Conservation (phyloP, 2,329 filamentous ascomycete genomes). For the Cladophialophora carrionii region DNA sequence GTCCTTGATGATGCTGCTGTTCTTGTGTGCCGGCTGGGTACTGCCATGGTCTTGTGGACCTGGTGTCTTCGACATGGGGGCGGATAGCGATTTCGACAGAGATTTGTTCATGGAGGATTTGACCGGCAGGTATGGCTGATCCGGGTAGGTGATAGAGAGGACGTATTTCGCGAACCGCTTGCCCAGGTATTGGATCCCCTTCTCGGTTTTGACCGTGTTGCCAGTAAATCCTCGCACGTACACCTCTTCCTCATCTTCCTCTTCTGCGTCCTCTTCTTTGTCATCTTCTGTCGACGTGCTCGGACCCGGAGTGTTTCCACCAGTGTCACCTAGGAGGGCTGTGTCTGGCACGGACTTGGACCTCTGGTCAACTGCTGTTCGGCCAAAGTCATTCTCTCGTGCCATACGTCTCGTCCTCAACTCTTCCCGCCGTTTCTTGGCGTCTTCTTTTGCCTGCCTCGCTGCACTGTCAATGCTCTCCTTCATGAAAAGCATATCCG, state of each 20-base stretch:
- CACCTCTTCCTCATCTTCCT: conserved; percentile 56
- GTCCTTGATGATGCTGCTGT: conserved; percentile 62
- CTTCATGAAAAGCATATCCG: conserved; percentile 96
- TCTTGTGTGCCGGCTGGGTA: conserved; percentile 56
- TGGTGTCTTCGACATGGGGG: conserved; percentile 41
- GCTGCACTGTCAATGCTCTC: conserved; percentile 91
- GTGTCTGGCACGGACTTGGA: conserved; percentile 35
- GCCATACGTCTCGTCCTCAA: conserved; percentile 50
- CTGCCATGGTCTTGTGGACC: conserved; percentile 17
- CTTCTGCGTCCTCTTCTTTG: conserved; percentile 52
- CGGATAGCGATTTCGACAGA: conserved; percentile 54
- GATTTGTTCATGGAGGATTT: conserved; percentile 58
- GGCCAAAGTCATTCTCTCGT: conserved; percentile 34
- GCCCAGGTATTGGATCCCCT: conserved; percentile 94
- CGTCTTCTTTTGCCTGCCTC: conserved; percentile 71
- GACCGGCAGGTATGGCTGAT: conserved; percentile 80
- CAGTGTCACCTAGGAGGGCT: conserved; percentile 33
- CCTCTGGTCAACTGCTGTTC: conserved; percentile 28
- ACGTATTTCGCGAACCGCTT: conserved; percentile 92
- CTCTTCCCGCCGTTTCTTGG: conserved; percentile 61
- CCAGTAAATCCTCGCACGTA: conserved; percentile 61
- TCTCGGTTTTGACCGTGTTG: conserved; percentile 75
- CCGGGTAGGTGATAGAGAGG: conserved; percentile 85
- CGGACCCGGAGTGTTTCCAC: conserved; percentile 50
- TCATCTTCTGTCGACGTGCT: conserved; percentile 45